These are phyloP conservation scores for Xylaria intraflava DNA, from an alignment of 495 filamentous ascomycete species.

Conservation along the genomic window DNA sequence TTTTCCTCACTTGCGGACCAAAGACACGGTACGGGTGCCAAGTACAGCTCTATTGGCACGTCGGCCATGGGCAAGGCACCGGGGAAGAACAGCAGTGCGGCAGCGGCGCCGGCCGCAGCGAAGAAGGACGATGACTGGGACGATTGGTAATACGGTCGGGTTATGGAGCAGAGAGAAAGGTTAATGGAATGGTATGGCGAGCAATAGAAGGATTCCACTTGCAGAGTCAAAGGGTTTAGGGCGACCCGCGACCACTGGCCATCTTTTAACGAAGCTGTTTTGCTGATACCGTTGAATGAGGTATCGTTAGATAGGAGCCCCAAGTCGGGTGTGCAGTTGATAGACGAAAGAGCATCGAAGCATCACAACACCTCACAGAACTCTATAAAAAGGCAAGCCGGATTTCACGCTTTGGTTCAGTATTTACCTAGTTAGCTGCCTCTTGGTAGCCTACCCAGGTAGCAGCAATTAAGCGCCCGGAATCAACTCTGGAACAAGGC, in stretches of 20 bases:
- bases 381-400: too few relatives aligned
- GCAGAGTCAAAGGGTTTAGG: not conserved
- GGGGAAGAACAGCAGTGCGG: slow-evolving; percentile 19
- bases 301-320: slow-evolving; percentile 20
- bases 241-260: not conserved
- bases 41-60: slow-evolving; percentile 57
- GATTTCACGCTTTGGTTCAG: too few relatives aligned
- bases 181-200: not conserved
- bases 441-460: too few relatives aligned
- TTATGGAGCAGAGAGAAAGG: not conserved
- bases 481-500: too few relatives aligned
- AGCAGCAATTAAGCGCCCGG: too few relatives aligned
- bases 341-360: slow-evolving; percentile 8
- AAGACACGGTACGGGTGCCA: slow-evolving; percentile 26
- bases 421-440: too few relatives aligned
- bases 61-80: slow-evolving; percentile 59
- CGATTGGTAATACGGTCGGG: slow-evolving; percentile 47
- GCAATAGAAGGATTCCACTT: not conserved
- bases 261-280: slow-evolving; percentile 14
- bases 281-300: slow-evolving; percentile 17
- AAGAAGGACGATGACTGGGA: slow-evolving; percentile 56
- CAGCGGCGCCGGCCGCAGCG: slow-evolving; percentile 15
- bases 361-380: not conserved
- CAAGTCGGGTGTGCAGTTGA: slow-evolving; percentile 11
- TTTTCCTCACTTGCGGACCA: slow-evolving; percentile 51